Evolutionary conservation across 306 rosid genomes (phyloP), one percentile per base, ranked within the genome.

Genomic region (Vachellia pachyceras): DNA sequence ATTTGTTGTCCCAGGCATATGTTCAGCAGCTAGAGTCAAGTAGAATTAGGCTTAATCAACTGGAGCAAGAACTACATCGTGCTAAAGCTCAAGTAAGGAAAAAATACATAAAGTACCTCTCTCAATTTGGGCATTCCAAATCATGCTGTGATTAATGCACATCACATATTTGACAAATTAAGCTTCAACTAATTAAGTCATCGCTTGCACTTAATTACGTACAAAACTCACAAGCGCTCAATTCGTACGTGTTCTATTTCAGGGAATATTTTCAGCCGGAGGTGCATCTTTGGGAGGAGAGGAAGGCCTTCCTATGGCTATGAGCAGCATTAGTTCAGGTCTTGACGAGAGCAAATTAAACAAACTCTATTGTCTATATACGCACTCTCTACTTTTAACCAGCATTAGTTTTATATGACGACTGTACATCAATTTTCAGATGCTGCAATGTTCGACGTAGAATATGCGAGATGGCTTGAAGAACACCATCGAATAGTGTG

Each of bases 1-100:
- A 9, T 72, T 68, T 45, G 12, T 80, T 83, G n/a, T 18, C 12
- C 45, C 86, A 96, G 99, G 99, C 97, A 37, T 96, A 96, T 85
- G 94, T 96, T 75, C 99, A 93, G 86, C 98, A 96, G 73, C 90
- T 96, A 67, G 99, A 96, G 80, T 77, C 97, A 3, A 96, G 99
- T 87, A 93, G 98, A 86, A 89, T 96, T 15, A 96, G 92, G 89
- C 99, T 96, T 33, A 90, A 91, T 60, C 99, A 96, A 76, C 83
- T 96, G 74, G 99, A 96, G 75, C 99, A 96, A 86, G 99, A 96
- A 60, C 85, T 96, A 14, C 97, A 92, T 69, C 88, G 94, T 84
- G 90, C 92, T 74, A 90, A 92, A 90, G 8, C 90, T 73, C 99
- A 96, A 84, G 99, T 93, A 81, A 81, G 80, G 76, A 15, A 44